Evolutionary conservation across 352 stramenopile genomes (phyloP).

Genomic region (Peronospora destructor): DNA sequence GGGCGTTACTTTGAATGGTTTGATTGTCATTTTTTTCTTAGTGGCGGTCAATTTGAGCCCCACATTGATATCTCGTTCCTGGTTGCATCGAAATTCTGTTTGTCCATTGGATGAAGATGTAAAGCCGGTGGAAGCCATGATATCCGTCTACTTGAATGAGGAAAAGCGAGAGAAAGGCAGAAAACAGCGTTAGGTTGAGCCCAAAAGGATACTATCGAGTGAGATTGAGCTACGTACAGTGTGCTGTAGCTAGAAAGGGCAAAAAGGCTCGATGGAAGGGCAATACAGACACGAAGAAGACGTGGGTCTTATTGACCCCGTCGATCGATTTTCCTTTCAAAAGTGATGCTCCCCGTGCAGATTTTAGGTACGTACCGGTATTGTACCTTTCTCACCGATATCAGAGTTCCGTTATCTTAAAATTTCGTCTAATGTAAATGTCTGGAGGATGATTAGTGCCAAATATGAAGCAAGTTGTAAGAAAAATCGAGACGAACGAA

Average conservation of each 20-base stretch:
- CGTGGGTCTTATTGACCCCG: neutral
- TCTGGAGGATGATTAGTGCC: too few relatives aligned
- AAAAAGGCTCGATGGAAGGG: neutral
- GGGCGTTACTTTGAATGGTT: constrained; percentile 74
- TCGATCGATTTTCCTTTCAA: neutral
- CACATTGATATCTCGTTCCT: constrained; percentile 26
- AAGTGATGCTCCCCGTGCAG: neutral
- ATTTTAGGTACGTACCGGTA: neutral
- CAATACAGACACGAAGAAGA: neutral
- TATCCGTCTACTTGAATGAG: neutral
- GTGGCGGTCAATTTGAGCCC: constrained; percentile 22
- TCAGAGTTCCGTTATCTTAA: too few relatives aligned
- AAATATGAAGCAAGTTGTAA: too few relatives aligned
- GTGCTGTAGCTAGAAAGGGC: neutral
- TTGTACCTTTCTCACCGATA: neutral
- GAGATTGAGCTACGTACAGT: neutral
- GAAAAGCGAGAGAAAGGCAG: neutral
- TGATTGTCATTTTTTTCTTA: constrained; percentile 84
- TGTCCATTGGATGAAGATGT: constrained; percentile 18
- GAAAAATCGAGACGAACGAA: too few relatives aligned
- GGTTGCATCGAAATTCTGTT: constrained; percentile 27
- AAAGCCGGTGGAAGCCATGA: constrained; percentile 30
- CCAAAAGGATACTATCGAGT: neutral
- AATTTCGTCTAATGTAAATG: too few relatives aligned
- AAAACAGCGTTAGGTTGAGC: neutral